phyloP scores from a whole-genome alignment of 805 yeast genomes.

The Candida hungchunana region DNA sequence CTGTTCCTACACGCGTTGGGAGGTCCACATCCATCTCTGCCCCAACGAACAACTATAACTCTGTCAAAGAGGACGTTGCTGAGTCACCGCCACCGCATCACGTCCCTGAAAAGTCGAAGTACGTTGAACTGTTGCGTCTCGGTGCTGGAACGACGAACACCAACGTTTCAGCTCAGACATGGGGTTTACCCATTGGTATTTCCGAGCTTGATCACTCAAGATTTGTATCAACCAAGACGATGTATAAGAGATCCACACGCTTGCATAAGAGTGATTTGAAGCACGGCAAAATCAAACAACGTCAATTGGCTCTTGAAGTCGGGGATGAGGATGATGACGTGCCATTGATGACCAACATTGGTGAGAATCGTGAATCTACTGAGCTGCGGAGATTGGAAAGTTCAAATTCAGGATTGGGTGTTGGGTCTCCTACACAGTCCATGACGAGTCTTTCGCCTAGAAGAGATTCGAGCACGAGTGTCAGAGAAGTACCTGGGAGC shows the following conservation, averaged over 20 bases:
- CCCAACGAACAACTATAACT: conserved; percentile 14
- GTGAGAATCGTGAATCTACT: conserved; percentile 11
- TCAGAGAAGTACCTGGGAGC: neutral
- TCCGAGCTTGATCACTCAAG: conserved; percentile 38
- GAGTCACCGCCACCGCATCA: conserved; percentile 18
- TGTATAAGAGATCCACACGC: conserved; percentile 16
- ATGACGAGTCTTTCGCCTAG: conserved; percentile 13
- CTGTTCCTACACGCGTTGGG: conserved; percentile 33
- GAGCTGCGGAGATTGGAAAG: conserved; percentile 20
- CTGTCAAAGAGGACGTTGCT: conserved; percentile 14
- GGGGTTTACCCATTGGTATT: conserved; percentile 54
- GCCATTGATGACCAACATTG: neutral
- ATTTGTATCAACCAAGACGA: conserved; percentile 9
- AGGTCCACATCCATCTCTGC: conserved; percentile 32
- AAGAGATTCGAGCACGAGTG: conserved; percentile 3
- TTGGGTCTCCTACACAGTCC: conserved; percentile 12
- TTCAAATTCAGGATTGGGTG: conserved; percentile 3
- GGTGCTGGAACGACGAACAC: conserved; percentile 47
- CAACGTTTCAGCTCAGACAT: conserved; percentile 40
- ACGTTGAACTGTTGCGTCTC: conserved; percentile 41
- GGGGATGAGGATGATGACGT: conserved; percentile 51
- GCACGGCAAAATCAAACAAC: conserved; percentile 59
- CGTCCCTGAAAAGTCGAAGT: conserved; percentile 48
- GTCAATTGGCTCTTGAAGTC: conserved; percentile 70
- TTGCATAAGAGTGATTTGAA: conserved; percentile 42